phyloP scores from a whole-genome alignment of 139 green algal species.

The Diplosphaera chodatii region DNA sequence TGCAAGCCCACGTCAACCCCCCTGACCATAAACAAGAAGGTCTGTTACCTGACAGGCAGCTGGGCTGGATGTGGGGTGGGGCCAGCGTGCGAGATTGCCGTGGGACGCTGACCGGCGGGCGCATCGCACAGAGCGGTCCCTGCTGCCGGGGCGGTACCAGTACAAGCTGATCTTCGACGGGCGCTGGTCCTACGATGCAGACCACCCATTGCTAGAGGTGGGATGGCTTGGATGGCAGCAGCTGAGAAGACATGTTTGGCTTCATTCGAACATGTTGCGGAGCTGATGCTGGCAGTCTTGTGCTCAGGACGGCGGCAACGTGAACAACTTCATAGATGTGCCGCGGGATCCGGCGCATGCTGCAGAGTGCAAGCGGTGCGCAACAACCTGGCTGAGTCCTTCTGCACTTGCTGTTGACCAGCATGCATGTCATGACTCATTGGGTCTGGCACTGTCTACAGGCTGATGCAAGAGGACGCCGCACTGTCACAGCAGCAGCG shows the following conservation, averaged over 20 bases:
- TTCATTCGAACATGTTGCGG: too few species aligned
- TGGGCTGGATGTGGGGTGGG: conserved; percentile 93
- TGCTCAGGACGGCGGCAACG: conserved; percentile 59
- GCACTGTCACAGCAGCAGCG: conserved; percentile 5
- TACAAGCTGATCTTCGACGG: conserved; percentile 95
- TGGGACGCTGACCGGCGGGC: conserved; percentile 18
- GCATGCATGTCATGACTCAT: not conserved
- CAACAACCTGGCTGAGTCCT: too few species aligned
- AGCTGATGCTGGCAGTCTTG: not conserved
- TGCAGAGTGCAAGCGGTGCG: not conserved
- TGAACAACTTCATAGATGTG: conserved; percentile 73
- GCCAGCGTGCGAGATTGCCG: conserved; percentile 50
- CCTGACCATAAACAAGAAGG: too few species aligned
- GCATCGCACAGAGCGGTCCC: conserved; percentile 21
- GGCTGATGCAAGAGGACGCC: conserved; percentile 5
- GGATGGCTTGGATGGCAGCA: not conserved
- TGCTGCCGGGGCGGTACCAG: conserved; percentile 58
- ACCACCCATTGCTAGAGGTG: conserved; percentile 53
- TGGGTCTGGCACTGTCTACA: not conserved
- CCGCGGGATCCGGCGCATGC: not conserved
- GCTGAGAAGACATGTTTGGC: too few species aligned
- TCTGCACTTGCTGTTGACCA: too few species aligned
- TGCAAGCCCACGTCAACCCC: too few species aligned
- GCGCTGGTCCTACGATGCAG: conserved; percentile 67
- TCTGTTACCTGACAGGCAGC: too few species aligned